These are phyloP conservation scores for Casuarina glauca DNA, from an alignment of 306 rosid genomes.

Conservation along the genomic window DNA sequence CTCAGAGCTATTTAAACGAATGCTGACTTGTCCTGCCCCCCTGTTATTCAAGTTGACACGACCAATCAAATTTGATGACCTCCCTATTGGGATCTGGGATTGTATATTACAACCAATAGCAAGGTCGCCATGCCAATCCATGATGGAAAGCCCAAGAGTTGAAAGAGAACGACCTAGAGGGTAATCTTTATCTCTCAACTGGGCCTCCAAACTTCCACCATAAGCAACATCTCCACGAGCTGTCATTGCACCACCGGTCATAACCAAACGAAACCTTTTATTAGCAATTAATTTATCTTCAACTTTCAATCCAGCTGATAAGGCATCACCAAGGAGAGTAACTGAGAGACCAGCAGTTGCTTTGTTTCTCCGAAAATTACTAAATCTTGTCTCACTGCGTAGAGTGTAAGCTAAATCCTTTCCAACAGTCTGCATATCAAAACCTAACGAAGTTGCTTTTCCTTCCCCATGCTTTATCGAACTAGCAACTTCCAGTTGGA, in stretches of 20 bases:
- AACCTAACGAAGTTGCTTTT: slow-evolving; percentile 82
- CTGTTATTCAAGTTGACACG: slow-evolving; percentile 87
- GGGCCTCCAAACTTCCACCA: slow-evolving; percentile 98
- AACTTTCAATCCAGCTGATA: slow-evolving; percentile 79
- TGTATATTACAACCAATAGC: slow-evolving; percentile 90
- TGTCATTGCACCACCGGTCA: slow-evolving; percentile 87
- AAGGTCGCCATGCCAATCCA: slow-evolving; percentile 99
- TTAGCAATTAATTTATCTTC: slow-evolving; percentile 85
- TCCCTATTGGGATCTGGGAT: slow-evolving; percentile 86
- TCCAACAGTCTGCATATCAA: slow-evolving; percentile 94
- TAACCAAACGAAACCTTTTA: slow-evolving; percentile 66
- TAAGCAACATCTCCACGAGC: slow-evolving; percentile 86
- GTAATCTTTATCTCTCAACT: slow-evolving; percentile 82
- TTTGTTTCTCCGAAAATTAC: slow-evolving; percentile 78
- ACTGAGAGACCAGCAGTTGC: slow-evolving; percentile 82
- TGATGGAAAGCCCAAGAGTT: slow-evolving; percentile 81
- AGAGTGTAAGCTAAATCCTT: slow-evolving; percentile 92
- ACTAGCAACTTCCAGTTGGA: slow-evolving; percentile 84
- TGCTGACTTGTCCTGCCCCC: slow-evolving; percentile 89
- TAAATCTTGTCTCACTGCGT: slow-evolving; percentile 76
- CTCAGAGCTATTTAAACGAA: slow-evolving; percentile 89
- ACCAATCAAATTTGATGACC: slow-evolving; percentile 68
- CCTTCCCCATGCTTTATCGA: slow-evolving; percentile 87
- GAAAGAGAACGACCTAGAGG: slow-evolving; percentile 83
- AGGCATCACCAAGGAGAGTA: slow-evolving; percentile 80